phyloP scores from a whole-genome alignment of 192 early-diverging fungal species.

The Anaeromyces robustus region DNA sequence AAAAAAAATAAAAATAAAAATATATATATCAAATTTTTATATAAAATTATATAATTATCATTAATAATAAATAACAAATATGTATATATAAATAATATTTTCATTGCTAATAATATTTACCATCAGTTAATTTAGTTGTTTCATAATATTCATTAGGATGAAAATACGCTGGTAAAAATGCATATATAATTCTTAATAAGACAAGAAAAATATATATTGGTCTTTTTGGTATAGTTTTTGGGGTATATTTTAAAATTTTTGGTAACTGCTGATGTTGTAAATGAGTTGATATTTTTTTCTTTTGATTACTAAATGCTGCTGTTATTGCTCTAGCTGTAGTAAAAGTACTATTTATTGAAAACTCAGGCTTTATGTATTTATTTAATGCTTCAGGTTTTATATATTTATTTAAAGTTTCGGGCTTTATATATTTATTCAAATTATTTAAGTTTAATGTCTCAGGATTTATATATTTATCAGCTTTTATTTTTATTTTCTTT shows the following conservation, averaged over 20 bases:
- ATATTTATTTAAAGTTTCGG: too few species aligned
- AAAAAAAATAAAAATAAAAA: too few species aligned
- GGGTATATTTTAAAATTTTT: not conserved
- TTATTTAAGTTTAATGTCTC: not conserved
- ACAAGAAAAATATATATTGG: not conserved
- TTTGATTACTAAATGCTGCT: not conserved
- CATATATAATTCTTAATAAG: not conserved
- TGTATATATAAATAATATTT: too few species aligned
- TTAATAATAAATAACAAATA: too few species aligned
- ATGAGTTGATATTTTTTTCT: not conserved
- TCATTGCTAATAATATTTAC: too few species aligned
- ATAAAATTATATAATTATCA: too few species aligned
- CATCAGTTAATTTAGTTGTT: not conserved
- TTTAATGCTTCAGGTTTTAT: not conserved
- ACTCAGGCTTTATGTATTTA: not conserved
- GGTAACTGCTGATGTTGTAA: not conserved
- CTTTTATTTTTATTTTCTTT: not conserved
- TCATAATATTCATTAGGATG: not conserved
- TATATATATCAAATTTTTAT: too few species aligned
- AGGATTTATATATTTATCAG: not conserved
- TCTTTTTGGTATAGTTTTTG: not conserved
- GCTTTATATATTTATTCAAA: too few species aligned
- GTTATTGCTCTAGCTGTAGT: not conserved
- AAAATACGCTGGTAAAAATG: not conserved
- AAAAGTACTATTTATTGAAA: not conserved